Evolutionary conservation across 345 rosid genomes (phyloP).

Genomic region (Acer yangbiense): DNA sequence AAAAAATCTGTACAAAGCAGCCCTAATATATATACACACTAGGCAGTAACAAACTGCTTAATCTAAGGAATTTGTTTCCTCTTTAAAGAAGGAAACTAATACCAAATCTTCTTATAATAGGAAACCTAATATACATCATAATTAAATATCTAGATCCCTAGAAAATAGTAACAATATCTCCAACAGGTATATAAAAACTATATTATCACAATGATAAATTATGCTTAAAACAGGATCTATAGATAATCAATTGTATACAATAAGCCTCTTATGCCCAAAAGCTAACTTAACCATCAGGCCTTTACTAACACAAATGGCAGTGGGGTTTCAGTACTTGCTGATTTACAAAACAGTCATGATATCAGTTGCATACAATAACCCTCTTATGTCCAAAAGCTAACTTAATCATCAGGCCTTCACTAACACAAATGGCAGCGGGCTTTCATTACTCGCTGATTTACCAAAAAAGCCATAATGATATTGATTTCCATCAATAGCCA

Average conservation of each 20-base stretch:
- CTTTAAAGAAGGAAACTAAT: too few relatives aligned
- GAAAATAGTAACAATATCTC: too few relatives aligned
- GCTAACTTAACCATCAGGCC: not conserved
- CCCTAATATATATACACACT: too few relatives aligned
- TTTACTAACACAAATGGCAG: not conserved
- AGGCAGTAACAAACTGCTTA: too few relatives aligned
- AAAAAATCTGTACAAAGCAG: too few relatives aligned
- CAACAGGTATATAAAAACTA: slow-evolving; percentile 14
- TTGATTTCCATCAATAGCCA: too few relatives aligned
- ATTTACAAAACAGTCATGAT: not conserved
- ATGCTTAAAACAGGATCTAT: not conserved
- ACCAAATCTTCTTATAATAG: too few relatives aligned
- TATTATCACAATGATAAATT: not conserved
- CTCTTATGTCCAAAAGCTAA: not conserved
- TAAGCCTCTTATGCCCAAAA: not conserved
- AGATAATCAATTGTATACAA: not conserved
- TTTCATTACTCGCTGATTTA: not conserved
- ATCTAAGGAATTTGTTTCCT: too few relatives aligned
- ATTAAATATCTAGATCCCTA: too few relatives aligned
- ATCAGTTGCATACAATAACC: not conserved
- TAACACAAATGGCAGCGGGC: not conserved
- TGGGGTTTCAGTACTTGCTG: not conserved
- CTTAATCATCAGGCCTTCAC: slow-evolving; percentile 3
- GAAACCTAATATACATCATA: too few relatives aligned
- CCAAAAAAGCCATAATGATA: not conserved